phyloP scores from a whole-genome alignment of 495 filamentous ascomycete genomes.

The Paragyromitra xinjiangensis region DNA sequence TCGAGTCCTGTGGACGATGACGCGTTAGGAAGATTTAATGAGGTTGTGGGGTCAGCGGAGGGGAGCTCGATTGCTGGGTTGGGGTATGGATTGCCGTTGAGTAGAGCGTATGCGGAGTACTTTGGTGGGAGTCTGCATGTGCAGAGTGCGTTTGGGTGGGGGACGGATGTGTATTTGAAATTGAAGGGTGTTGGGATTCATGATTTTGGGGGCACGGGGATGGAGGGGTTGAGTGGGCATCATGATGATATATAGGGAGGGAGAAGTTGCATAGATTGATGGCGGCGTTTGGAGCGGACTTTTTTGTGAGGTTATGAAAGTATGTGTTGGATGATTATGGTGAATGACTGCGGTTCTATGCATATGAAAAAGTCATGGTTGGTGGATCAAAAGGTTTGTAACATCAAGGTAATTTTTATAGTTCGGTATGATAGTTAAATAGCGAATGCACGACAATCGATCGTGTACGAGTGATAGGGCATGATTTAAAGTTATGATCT shows the following conservation, averaged over 20 bases:
- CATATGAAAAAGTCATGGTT: too few species aligned
- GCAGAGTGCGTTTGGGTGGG: slow-evolving; percentile 96
- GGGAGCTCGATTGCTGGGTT: slow-evolving; percentile 80
- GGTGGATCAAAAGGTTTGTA: too few species aligned
- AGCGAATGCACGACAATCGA: too few species aligned
- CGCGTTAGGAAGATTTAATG: slow-evolving; percentile 52
- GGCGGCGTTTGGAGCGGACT: slow-evolving; percentile 37
- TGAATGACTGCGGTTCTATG: background rate
- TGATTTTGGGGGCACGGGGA: slow-evolving; percentile 49
- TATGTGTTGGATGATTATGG: background rate
- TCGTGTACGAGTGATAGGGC: too few species aligned
- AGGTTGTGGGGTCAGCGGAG: slow-evolving; percentile 59
- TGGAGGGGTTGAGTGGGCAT: slow-evolving; percentile 32
- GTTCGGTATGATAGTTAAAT: too few species aligned
- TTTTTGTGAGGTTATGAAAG: background rate
- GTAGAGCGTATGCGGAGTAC: slow-evolving; percentile 95
- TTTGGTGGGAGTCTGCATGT: slow-evolving; percentile 96
- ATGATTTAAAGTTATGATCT: too few species aligned
- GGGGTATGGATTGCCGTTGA: slow-evolving; percentile 90
- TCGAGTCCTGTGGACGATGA: slow-evolving; percentile 65
- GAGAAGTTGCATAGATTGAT: background rate
- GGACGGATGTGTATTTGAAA: slow-evolving; percentile 81
- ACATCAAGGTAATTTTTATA: too few species aligned
- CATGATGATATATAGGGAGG: slow-evolving; percentile 42
- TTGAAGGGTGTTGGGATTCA: slow-evolving; percentile 85